Evolutionary conservation across 2,329 filamentous ascomycete species (phyloP), one percentile per base, ranked within the genome.

Genomic region (Hypoxylon sp.): DNA sequence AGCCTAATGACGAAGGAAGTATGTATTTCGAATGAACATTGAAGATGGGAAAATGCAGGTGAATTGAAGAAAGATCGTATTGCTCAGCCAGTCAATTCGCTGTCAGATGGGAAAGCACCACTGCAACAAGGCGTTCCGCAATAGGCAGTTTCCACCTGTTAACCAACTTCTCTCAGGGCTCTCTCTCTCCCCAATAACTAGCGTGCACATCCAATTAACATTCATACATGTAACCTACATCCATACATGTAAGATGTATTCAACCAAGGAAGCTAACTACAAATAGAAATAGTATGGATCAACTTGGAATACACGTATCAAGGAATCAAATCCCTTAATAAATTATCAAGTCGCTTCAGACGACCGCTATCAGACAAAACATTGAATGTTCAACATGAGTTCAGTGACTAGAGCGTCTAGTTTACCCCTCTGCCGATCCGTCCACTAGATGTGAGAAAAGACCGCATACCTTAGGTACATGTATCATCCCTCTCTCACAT

Each of bases 81-180:
- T 22, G 11, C 61, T 57, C 37, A 58, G 24, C 63, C 53, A 66
- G 47, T 63, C 57, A 67, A 66, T 61, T 61, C 31, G 46, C 39
- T 37, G 59, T 47, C 29, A 54, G 50, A 47, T 26, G 31, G 29
- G 57, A 59, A 65, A 37, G 35, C 44, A 37, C 55, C 55, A 50
- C 37, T 37, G 29, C 37, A 54, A 52, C 54, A 67, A 44, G 48
- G 51, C 50, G 31, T 67, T 62, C 64, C 48, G 55, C 54, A 67
- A 67, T 67, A 67, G 59, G 64, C 64, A 63, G 59, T 59, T 67
- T 59, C 53, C 59, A 59, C 57, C 57, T 44, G n/a, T 65, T 55
- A 47, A 59, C 48, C 55, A 65, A 54, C 29, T 22, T 33, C 35
- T 46, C 37, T 44, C 29, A 31, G 29, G n/a, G 13, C 29, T 31